These are phyloP conservation scores for Aspergillus carbonarius DNA, from an alignment of 2,329 filamentous ascomycete genomes.

Conservation along the genomic window DNA sequence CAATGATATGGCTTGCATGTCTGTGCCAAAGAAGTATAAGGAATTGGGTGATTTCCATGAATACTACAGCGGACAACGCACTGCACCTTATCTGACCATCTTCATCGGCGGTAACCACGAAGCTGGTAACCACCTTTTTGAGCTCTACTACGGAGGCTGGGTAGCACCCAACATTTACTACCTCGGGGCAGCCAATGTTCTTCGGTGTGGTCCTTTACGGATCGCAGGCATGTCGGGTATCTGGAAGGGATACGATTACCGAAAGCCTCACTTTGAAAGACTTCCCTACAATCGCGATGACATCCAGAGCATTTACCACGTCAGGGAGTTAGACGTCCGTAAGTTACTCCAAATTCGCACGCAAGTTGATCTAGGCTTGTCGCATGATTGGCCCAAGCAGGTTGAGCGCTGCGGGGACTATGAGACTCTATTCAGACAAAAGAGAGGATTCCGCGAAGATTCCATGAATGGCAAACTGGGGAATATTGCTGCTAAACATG, in stretches of 20 bases:
- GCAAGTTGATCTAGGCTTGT: conserved; percentile 86
- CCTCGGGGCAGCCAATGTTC: conserved; percentile 84
- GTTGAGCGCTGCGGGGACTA: conserved; percentile 78
- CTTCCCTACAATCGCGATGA: conserved; percentile 79
- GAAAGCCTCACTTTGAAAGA: conserved; percentile 77
- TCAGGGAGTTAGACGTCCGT: conserved; percentile 84
- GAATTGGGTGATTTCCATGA: conserved; percentile 87
- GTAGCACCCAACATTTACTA: conserved; percentile 97
- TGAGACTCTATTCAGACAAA: conserved; percentile 66
- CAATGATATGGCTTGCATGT: conserved; percentile 82
- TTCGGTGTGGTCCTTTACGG: conserved; percentile 78
- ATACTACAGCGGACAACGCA: conserved; percentile 79
- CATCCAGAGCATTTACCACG: conserved; percentile 80
- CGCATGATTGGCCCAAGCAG: conserved; percentile 90
- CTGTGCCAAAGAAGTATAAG: conserved; percentile 84
- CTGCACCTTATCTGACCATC: conserved; percentile 83
- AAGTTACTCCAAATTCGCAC: conserved; percentile 82
- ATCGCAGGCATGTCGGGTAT: conserved; percentile 92
- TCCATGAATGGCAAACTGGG: conserved; percentile 74
- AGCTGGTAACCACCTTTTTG: conserved; percentile 83
- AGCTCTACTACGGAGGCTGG: conserved; percentile 96
- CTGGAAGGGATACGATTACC: conserved; percentile 89
- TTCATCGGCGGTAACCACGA: conserved; percentile 97
- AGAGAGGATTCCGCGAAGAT: conserved; percentile 73
- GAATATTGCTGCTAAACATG: conserved; percentile 72